These are phyloP conservation scores for Polytrichum commune DNA, from an alignment of 225 moss, liverwort and hornwort genomes.

Conservation along the genomic window DNA sequence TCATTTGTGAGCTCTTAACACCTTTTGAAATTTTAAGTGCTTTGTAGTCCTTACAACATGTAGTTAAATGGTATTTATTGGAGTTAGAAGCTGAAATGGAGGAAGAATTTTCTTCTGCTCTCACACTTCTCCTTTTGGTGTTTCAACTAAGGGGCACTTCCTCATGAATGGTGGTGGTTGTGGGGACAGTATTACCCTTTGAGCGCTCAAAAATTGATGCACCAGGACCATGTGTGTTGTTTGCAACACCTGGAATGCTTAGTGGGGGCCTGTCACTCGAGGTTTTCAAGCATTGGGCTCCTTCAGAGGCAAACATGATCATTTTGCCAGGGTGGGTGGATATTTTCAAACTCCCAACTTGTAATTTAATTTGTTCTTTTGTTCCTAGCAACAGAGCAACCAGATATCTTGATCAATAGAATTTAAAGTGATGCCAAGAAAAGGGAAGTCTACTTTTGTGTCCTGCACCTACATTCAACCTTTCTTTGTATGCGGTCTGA, in stretches of 20 bases:
- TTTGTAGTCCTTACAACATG: too few relatives aligned
- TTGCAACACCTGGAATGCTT: constrained; percentile 97
- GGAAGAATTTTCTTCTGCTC: too few relatives aligned
- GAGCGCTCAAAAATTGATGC: constrained; percentile 98
- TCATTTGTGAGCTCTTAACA: constrained; percentile 5
- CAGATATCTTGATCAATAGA: too few relatives aligned
- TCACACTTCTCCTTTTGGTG: not conserved
- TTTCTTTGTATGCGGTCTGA: too few relatives aligned
- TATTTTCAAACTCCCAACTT: not conserved
- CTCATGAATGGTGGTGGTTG: constrained; percentile 6
- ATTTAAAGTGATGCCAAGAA: too few relatives aligned
- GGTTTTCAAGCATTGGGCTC: constrained; percentile 99
- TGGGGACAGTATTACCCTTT: constrained; percentile 75
- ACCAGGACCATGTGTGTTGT: constrained; percentile 94
- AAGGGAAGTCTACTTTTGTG: too few relatives aligned
- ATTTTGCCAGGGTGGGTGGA: constrained; percentile 73
- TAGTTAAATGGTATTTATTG: too few relatives aligned
- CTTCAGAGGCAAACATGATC: constrained; percentile 91
- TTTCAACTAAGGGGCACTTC: not conserved
- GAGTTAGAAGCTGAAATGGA: too few relatives aligned
- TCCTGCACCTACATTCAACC: too few relatives aligned
- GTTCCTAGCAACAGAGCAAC: too few relatives aligned
- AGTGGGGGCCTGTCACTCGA: constrained; percentile 95
- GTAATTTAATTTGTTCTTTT: too few relatives aligned
- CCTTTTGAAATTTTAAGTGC: not conserved